Evolutionary conservation across 169 alveolate genomes (phyloP), one percentile per base, ranked within the genome.

Genomic region (Cryptosporidium xiaoi): DNA sequence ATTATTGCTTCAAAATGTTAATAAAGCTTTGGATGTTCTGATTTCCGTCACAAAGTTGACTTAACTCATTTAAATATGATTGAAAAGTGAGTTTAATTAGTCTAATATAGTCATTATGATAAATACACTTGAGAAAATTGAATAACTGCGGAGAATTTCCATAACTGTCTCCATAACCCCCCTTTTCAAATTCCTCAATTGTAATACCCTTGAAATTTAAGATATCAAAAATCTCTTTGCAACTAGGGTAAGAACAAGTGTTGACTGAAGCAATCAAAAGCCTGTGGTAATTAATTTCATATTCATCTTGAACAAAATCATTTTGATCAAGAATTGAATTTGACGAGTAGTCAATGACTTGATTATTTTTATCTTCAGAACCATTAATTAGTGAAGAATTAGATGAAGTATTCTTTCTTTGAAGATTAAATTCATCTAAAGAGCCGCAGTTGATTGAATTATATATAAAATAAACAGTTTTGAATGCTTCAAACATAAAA

Each of bases 201-300:
- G 24, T 8, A 2, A 20, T 24, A 6, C 36, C 24, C 7, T 62
- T 62, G 24, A 53, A n/a, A 27, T 31, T 55, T 7, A 77, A 34
- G 31, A 60, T 77, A 13, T 77, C 53, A n/a, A 62, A 44, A 44
- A 77, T 77, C 64, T 77, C 87, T 62, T 44, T 33, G 1, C n/a
- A 53, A 33, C 7, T 60, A 24, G 87, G 87, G 64, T 77, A 77
- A 33, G 51, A 27, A 31, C 44, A 29, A 13, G 29, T 51, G 51
- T 60, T 18, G 44, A 18, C 29, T 10, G 87, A 77, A 5, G 87
- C 87, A 33, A 64, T 60, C 48, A 60, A 8, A 34, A 77, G 71
- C 20, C 20, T 77, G 64, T 77, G 87, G 29, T 77, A 77, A 34
- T 77, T 77, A 13, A 77, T 62, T 60, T 77, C 87, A n/a, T 36